Evolutionary conservation across 257 asterid genomes (phyloP).

Genomic region (Solanum medicagineum): DNA sequence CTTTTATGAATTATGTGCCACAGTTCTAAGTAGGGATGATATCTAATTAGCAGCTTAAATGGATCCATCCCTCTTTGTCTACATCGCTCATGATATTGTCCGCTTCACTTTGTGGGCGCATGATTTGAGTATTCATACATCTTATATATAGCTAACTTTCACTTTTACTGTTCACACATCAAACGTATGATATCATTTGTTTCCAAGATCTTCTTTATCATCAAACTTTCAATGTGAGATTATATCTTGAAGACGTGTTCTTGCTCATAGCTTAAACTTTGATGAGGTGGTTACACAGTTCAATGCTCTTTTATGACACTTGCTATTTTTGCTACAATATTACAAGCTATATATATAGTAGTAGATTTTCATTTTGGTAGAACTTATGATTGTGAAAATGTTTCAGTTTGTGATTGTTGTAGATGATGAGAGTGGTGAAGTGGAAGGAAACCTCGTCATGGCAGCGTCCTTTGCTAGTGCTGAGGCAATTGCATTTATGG

Average conservation of each 20-base stretch:
- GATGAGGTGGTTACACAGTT: not conserved
- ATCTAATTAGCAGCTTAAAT: no score
- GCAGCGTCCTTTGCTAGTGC: slow-evolving; percentile 43
- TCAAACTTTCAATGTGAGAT: not conserved
- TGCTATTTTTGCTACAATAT: not conserved
- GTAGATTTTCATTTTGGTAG: not conserved
- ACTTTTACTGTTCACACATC: not conserved
- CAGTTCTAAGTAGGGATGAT: not conserved
- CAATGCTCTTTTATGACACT: not conserved
- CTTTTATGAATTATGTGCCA: no score
- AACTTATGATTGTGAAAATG: slow-evolving; percentile 7
- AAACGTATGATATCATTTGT: not conserved
- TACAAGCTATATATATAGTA: not conserved
- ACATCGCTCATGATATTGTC: not conserved
- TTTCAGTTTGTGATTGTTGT: slow-evolving; percentile 72
- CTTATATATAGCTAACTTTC: not conserved
- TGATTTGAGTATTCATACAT: not conserved
- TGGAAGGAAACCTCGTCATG: slow-evolving; percentile 82
- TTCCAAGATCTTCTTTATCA: not conserved
- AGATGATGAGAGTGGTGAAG: slow-evolving; percentile 44
- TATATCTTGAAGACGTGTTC: not conserved
- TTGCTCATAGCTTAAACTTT: not conserved
- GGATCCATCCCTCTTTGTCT: no score
- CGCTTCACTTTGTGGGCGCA: no score
- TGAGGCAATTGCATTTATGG: slow-evolving; percentile 51